Evolutionary conservation across 2,329 filamentous ascomycete species (phyloP).

Genomic region (Cladophialophora exuberans): DNA sequence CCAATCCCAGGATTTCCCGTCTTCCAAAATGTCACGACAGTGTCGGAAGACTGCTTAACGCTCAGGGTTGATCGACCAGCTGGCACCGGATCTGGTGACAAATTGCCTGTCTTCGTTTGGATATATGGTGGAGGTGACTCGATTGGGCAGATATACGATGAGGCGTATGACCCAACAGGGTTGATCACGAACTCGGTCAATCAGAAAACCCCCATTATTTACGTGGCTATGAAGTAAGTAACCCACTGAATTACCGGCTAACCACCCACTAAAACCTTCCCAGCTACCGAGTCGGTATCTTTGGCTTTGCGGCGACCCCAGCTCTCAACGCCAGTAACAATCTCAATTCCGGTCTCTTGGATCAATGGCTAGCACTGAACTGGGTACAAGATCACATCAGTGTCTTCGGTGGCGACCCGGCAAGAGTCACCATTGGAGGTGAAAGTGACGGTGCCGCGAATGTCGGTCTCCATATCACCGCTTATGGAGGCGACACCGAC

Average conservation of each 20-base stretch:
- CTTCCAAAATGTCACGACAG: slow-evolving; percentile 16
- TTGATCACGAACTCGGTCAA: slow-evolving; percentile 12
- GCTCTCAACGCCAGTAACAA: neutral
- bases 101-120: slow-evolving; percentile 36
- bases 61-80: slow-evolving; percentile 32
- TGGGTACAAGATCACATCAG: neutral
- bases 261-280: neutral
- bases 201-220: slow-evolving; percentile 11
- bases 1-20: neutral
- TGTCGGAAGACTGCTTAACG: slow-evolving; percentile 41
- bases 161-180: neutral
- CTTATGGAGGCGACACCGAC: slow-evolving; percentile 49
- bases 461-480: slow-evolving; percentile 50
- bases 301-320: neutral
- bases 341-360: neutral
- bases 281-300: neutral
- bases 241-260: neutral
- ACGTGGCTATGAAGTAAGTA: slow-evolving; percentile 21
- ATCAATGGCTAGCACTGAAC: neutral
- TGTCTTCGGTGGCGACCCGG: neutral
- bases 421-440: neutral
- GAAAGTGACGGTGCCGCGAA: neutral
- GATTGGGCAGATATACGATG: slow-evolving; percentile 3
- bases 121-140: slow-evolving; percentile 28
- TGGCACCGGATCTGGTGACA: neutral